Evolutionary conservation across 1,139 yeast genomes (phyloP).

Genomic region (Pichia sorboxylosa): DNA sequence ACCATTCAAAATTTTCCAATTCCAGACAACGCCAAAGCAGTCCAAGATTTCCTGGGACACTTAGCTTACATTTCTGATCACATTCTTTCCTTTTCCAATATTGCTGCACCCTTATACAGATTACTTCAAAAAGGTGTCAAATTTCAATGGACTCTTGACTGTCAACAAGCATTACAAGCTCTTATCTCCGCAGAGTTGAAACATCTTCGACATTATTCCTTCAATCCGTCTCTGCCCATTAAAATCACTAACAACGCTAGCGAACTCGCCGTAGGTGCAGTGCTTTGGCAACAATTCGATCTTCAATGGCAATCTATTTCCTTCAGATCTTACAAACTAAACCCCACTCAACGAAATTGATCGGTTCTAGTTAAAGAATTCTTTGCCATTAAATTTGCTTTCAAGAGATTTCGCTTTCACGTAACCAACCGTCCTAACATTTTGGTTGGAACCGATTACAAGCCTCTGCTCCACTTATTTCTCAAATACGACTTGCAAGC

Average conservation of each 20-base stretch:
- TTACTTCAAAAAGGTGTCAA: not conserved
- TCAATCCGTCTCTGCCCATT: not conserved
- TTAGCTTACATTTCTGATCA: not conserved
- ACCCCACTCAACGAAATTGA: not conserved
- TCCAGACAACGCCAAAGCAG: not conserved
- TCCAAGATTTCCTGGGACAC: not conserved
- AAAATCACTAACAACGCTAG: not conserved
- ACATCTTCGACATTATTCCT: not conserved
- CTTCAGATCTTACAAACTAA: not conserved
- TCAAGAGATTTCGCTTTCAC: not conserved
- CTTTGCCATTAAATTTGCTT: not conserved
- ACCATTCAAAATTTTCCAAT: not conserved
- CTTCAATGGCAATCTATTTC: not conserved
- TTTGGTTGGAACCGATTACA: not conserved
- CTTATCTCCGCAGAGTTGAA: not conserved
- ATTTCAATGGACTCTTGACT: not conserved
- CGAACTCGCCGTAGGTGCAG: not conserved
- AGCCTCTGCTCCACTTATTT: not conserved
- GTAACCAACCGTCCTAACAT: not conserved
- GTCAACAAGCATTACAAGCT: not conserved
- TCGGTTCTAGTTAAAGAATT: not conserved
- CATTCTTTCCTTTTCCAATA: not conserved
- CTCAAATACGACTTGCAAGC: not conserved
- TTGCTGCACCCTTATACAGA: not conserved
- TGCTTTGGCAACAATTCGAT: slow-evolving; percentile 1